Evolutionary conservation across 2,329 filamentous ascomycete species (phyloP).

Genomic region (Clarireedia paspali): DNA sequence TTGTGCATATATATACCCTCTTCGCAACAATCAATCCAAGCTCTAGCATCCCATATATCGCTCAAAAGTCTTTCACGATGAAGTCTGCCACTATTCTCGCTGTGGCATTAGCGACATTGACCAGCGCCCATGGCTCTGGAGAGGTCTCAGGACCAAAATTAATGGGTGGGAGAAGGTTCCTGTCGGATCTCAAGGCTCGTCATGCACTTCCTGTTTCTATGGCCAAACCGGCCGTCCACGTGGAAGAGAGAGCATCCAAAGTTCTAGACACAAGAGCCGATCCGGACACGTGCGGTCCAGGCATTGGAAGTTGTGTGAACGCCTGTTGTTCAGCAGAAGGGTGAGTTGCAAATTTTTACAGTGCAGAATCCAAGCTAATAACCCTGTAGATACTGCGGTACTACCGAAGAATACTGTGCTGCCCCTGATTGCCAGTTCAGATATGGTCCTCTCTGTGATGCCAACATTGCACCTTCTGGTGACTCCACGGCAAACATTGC

Average conservation of each 20-base stretch:
- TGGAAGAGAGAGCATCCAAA: slow-evolving; percentile 3
- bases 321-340: slow-evolving; percentile 25
- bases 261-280: slow-evolving; percentile 11
- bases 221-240: not conserved
- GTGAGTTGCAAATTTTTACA: slow-evolving; percentile 9
- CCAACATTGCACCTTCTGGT: slow-evolving; percentile 44
- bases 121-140: slow-evolving; percentile 16
- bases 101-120: slow-evolving; percentile 13
- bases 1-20: not conserved
- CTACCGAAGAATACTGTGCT: slow-evolving; percentile 43
- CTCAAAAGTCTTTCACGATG: slow-evolving; percentile 10
- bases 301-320: slow-evolving; percentile 20
- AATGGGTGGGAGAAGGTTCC: slow-evolving; percentile 21
- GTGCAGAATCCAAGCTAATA: not conserved
- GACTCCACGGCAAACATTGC: slow-evolving; percentile 43
- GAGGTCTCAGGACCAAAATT: slow-evolving; percentile 17
- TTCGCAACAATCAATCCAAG: not conserved
- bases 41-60: too few relatives aligned
- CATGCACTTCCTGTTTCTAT: slow-evolving; percentile 12
- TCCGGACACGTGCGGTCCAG: slow-evolving; percentile 22
- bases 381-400: slow-evolving; percentile 20
- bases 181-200: slow-evolving; percentile 21
- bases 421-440: slow-evolving; percentile 54
- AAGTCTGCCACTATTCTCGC: slow-evolving; percentile 12
- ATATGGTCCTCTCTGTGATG: slow-evolving; percentile 54